phyloP scores from a whole-genome alignment of 2,329 filamentous ascomycete genomes.

The Fusarium acutatum region DNA sequence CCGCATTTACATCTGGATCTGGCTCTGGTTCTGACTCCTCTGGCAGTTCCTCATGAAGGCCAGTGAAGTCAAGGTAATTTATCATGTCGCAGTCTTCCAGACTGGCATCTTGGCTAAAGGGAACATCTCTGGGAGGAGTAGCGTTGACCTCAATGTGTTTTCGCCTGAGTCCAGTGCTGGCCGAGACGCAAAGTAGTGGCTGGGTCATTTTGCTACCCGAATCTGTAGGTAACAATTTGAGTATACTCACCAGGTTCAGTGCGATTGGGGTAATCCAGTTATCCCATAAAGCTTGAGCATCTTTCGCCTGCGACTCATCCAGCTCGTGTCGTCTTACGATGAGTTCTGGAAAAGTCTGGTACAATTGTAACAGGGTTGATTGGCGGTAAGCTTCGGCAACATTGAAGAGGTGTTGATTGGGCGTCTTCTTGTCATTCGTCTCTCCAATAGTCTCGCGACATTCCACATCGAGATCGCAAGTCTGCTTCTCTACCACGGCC shows the following conservation, averaged over 20 bases:
- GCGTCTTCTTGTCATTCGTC: not conserved
- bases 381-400: not conserved
- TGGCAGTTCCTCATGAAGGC: not conserved
- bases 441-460: not conserved
- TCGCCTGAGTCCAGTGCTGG: not conserved
- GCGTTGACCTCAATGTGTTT: not conserved
- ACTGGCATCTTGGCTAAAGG: not conserved
- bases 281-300: not conserved
- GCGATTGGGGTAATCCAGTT: not conserved
- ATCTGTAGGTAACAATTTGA: not conserved
- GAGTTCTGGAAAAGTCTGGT: not conserved
- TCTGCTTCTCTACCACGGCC: not conserved
- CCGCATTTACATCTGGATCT: not conserved
- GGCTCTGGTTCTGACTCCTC: not conserved
- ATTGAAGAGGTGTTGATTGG: not conserved
- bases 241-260: not conserved
- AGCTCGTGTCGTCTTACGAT: not conserved
- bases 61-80: not conserved
- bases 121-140: not conserved
- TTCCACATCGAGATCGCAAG: not conserved
- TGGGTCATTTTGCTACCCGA: not conserved
- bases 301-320: not conserved
- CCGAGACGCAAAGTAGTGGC: not conserved
- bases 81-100: not conserved
- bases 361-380: not conserved